Evolutionary conservation across 192 early-diverging fungal genomes (phyloP), one percentile per base, ranked within the genome.

Genomic region (Mortierella alpina): DNA sequence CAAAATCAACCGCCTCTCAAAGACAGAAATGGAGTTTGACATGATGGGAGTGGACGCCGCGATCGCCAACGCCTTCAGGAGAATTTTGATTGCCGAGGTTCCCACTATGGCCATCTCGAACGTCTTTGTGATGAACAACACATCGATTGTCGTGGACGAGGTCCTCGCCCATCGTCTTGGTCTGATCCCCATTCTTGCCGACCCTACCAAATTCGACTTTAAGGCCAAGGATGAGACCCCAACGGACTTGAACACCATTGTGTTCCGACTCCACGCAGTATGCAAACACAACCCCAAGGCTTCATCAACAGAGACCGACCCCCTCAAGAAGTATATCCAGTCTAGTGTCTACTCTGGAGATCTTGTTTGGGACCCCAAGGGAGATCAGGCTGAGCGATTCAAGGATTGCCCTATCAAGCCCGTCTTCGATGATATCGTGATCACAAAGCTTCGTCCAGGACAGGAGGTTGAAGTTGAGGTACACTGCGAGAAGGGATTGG

Each of bases 51-150:
- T 97, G 22, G 96, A 98, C 68, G 95, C 96, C 44, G 89, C 96
- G 18, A 90, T 99, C 59, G 97, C 97, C 58, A 99, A 99, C 78
- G 95, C 97, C 6, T 88, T 99, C 76, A 89, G 97, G 47, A 81
- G 97, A 52, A 94, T 96, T 48, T 73, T 99, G 89, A 94, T 99
- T 72, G 95, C 96, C 4, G 97, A 99, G 85, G 93, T 99, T 17
- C 97, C 97, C 17, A 97, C 97, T 1, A 96, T 99, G 97, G 97
- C 97, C 6, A 97, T 98, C 54, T 96, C 98, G 76, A 90, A 93
- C 20, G 96, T 98, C 22, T 99, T 91, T 80, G 87, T 98, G 52
- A 87, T 92, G 83, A 93, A 97, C 86, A 97, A 98, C 87, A 96
- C 93, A 2, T 91, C 91, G 2, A 88, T 99, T 49, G 89, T 99